Conservation (phyloP, 305 asterid species). For the Rubia tinctorum region DNA sequence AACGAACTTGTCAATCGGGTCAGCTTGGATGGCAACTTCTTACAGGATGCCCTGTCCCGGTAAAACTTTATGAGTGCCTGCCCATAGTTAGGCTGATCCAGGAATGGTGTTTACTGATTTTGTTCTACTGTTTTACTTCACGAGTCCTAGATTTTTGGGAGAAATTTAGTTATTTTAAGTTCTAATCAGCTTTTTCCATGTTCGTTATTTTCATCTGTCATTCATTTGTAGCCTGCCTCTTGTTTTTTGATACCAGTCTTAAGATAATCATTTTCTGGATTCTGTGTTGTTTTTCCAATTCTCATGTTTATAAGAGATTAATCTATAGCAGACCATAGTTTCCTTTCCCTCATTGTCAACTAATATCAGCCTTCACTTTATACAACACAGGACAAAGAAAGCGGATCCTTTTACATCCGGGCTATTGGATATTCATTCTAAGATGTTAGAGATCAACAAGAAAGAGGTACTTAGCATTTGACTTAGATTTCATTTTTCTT, state of each 20-base stretch:
- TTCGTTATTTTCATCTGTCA: too few species aligned
- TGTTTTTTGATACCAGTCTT: not conserved
- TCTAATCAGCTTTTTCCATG: not conserved
- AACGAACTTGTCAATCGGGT: conserved; percentile 90
- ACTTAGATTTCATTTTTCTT: not conserved
- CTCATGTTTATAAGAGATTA: not conserved
- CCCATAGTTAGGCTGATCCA: not conserved
- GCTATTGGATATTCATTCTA: conserved; percentile 84
- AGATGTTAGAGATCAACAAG: conserved; percentile 75
- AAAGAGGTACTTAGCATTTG: conserved; percentile 57
- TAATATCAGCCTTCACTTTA: not conserved
- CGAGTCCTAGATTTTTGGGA: not conserved
- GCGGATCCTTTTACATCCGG: conserved; percentile 85
- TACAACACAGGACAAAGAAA: conserved; percentile 69
- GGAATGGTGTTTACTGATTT: not conserved
- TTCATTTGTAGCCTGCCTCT: not conserved
- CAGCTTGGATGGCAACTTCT: conserved; percentile 80
- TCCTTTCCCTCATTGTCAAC: not conserved
- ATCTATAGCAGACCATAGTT: not conserved
- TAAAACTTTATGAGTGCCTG: conserved; percentile 9
- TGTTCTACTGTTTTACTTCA: not conserved
- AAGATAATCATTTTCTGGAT: not conserved
- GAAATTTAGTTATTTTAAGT: not conserved
- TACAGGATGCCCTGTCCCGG: conserved; percentile 93
- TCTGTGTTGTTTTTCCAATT: not conserved